These are phyloP conservation scores for Penicillium angulare DNA, from an alignment of 495 filamentous ascomycete genomes.

Conservation along the genomic window DNA sequence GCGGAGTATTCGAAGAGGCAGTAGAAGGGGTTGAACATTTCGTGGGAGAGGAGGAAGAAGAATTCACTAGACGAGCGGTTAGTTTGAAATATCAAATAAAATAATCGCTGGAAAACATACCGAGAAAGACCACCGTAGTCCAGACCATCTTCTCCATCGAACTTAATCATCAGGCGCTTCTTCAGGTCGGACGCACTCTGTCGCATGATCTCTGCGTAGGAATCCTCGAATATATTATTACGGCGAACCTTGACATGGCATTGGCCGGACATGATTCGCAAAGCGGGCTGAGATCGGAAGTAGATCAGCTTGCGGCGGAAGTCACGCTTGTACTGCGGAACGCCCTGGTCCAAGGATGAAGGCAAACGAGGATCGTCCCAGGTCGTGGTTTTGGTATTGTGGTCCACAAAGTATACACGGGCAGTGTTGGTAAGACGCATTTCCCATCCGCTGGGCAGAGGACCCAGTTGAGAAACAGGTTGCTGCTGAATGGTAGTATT, in stretches of 20 bases:
- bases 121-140: slow-evolving; percentile 97
- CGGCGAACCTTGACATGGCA: slow-evolving; percentile 97
- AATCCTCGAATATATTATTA: slow-evolving; percentile 97
- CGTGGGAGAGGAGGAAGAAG: slow-evolving; percentile 99
- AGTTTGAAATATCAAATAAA: slow-evolving; percentile 22
- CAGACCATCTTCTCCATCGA: slow-evolving; percentile 95
- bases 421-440: slow-evolving; percentile 99
- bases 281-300: slow-evolving; percentile 95
- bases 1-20: slow-evolving; percentile 99
- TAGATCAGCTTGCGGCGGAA: slow-evolving; percentile 98
- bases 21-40: slow-evolving; percentile 99
- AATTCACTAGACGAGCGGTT: slow-evolving; percentile 67
- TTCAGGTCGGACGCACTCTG: slow-evolving; percentile 96
- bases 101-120: slow-evolving; percentile 34
- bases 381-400: slow-evolving; percentile 99
- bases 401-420: slow-evolving; percentile 97
- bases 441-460: slow-evolving; percentile 96
- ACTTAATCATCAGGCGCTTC: slow-evolving; percentile 99
- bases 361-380: slow-evolving; percentile 97
- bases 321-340: slow-evolving; percentile 98
- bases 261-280: slow-evolving; percentile 92
- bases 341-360: slow-evolving; percentile 95
- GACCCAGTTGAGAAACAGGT: slow-evolving; percentile 96
- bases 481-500: slow-evolving; percentile 91
- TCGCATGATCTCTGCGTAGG: slow-evolving; percentile 96